These are phyloP conservation scores for Penicillium sp. DNA, from an alignment of 2,329 filamentous ascomycete species.

Conservation along the genomic window DNA sequence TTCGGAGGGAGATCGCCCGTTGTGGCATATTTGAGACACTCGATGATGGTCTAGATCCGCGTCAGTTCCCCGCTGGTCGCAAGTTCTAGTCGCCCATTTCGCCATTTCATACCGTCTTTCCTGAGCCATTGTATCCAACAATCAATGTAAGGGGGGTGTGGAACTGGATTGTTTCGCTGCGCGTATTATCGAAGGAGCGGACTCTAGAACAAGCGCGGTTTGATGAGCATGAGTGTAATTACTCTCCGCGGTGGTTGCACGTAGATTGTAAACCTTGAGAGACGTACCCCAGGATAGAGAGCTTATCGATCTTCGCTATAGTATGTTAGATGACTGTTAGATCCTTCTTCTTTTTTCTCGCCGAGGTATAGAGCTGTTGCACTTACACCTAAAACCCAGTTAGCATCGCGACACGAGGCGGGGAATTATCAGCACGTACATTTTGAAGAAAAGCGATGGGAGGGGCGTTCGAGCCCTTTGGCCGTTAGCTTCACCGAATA, in stretches of 20 bases:
- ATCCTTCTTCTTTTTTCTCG: neutral
- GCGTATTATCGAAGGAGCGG: slow-evolving; percentile 79
- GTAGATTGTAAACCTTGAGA: neutral
- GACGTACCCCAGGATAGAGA: slow-evolving; percentile 72
- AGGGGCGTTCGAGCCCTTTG: neutral
- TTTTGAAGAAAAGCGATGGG: slow-evolving; percentile 9
- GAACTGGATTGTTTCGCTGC: slow-evolving; percentile 79
- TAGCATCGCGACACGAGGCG: slow-evolving; percentile 12
- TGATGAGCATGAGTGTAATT: slow-evolving; percentile 2
- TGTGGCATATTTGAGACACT: slow-evolving; percentile 96
- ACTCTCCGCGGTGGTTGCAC: slow-evolving; percentile 2
- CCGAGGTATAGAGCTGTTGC: slow-evolving; percentile 1
- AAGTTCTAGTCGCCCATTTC: neutral
- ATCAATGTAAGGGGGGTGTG: slow-evolving; percentile 90
- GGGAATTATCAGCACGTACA: slow-evolving; percentile 17
- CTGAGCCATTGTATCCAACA: slow-evolving; percentile 94
- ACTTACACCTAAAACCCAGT: slow-evolving; percentile 35
- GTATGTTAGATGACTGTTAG: slow-evolving; percentile 6
- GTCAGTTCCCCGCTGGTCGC: slow-evolving; percentile 10
- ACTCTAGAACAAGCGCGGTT: slow-evolving; percentile 47
- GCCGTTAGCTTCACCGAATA: neutral
- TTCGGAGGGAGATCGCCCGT: slow-evolving; percentile 92
- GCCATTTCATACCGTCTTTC: slow-evolving; percentile 70
- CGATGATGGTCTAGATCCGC: slow-evolving; percentile 74
- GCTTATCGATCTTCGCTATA: slow-evolving; percentile 79